A percentile compares a stretch with the other conserved stretches of the same genome.
These are phyloP conservation scores for Cercospora sp. DNA, from an alignment of 2,329 filamentous ascomycete species.

Conservation along the genomic window DNA sequence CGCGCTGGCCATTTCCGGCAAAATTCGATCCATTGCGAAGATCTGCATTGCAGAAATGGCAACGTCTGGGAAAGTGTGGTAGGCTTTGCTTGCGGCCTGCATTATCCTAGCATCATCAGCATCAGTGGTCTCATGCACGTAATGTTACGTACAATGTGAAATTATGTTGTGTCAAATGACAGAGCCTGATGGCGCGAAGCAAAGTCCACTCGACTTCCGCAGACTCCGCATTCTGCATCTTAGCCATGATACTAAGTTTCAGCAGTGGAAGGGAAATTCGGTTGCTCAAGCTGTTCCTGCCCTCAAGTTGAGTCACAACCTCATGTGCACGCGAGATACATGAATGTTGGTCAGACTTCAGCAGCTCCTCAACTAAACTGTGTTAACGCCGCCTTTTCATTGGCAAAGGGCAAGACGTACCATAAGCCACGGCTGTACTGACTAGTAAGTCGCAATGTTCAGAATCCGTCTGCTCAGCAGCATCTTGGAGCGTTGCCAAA, in stretches of 20 bases:
- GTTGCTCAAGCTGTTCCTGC: constrained; percentile 61
- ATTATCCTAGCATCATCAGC: constrained; percentile 52
- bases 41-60: constrained; percentile 56
- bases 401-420: constrained; percentile 30
- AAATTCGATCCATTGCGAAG: constrained; percentile 61
- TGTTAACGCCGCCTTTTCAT: constrained; percentile 3
- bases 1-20: constrained; percentile 43
- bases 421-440: constrained; percentile 61
- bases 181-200: constrained; percentile 60
- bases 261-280: constrained; percentile 64
- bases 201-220: constrained; percentile 55
- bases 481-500: constrained; percentile 57
- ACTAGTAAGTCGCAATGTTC: constrained; percentile 66
- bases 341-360: constrained; percentile 46
- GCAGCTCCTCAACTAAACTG: constrained; percentile 25
- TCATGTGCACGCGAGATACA: constrained; percentile 55
- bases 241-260: constrained; percentile 66
- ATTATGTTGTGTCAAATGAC: constrained; percentile 62
- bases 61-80: constrained; percentile 36
- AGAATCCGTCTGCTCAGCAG: constrained; percentile 57
- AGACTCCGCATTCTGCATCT: constrained; percentile 40
- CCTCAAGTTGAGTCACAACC: constrained; percentile 62
- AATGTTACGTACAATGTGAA: constrained; percentile 57
- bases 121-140: neutral
- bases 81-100: constrained; percentile 67